phyloP scores from a whole-genome alignment of 805 yeast species.

The Metschnikowia koreensis region DNA sequence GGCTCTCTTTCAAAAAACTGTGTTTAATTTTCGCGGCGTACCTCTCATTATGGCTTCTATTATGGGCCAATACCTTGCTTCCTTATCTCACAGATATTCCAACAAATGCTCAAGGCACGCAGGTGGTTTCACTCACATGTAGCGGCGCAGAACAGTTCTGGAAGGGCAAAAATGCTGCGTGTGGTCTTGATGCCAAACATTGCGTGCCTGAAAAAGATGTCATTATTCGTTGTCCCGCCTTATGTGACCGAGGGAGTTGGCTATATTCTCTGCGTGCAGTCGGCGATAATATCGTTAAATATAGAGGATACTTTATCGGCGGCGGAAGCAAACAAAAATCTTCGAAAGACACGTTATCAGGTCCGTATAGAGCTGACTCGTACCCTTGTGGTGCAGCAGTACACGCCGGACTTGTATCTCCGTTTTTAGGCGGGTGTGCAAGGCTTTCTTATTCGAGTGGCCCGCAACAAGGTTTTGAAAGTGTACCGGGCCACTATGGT shows the following conservation, averaged over 20 bases:
- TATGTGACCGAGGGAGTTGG: constrained; percentile 78
- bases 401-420: constrained; percentile 78
- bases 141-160: constrained; percentile 50
- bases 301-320: constrained; percentile 72
- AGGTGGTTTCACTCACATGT: constrained; percentile 50
- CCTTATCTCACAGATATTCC: constrained; percentile 50
- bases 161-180: constrained; percentile 71
- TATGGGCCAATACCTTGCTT: constrained; percentile 35
- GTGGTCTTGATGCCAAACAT: constrained; percentile 68
- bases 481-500: constrained; percentile 50
- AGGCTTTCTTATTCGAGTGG: constrained; percentile 56
- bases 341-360: constrained; percentile 32
- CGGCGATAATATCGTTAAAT: constrained; percentile 66
- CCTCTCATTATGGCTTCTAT: constrained; percentile 46
- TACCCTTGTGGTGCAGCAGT: constrained; percentile 87
- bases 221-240: constrained; percentile 78
- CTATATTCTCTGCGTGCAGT: constrained; percentile 72
- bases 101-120: constrained; percentile 6
- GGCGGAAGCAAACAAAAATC: constrained; percentile 50
- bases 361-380: constrained; percentile 84
- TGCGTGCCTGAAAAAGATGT: constrained; percentile 52
- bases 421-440: constrained; percentile 78
- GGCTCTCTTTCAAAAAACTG: constrained; percentile 27
- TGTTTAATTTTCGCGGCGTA: constrained; percentile 36
- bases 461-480: constrained; percentile 43